A percentile compares a stretch with the other conserved stretches of the same genome.
These are phyloP conservation scores for Hondaea fermentalgiana DNA, from an alignment of 108 stramenopile genomes.

Conservation along the genomic window DNA sequence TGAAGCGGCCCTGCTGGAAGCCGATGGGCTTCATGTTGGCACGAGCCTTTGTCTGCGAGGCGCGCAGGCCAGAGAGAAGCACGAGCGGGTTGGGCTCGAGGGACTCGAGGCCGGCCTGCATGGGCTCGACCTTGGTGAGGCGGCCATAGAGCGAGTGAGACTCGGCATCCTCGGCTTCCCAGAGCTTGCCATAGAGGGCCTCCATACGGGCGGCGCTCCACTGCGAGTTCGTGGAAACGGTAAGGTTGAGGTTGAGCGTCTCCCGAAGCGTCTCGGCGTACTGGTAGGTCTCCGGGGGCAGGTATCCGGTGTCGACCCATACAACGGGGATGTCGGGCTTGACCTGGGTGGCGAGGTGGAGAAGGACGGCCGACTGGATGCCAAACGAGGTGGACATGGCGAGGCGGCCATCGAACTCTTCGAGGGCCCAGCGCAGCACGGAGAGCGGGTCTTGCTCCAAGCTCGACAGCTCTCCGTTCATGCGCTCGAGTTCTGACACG, in stretches of 20 bases:
- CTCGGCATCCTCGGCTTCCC: not conserved
- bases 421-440: not conserved
- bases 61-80: constrained; percentile 1
- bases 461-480: not conserved
- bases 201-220: constrained; percentile 9
- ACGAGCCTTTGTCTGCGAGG: not conserved
- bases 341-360: not conserved
- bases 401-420: not conserved
- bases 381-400: constrained; percentile 16
- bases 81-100: constrained; percentile 13
- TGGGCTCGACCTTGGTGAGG: not conserved
- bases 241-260: not conserved
- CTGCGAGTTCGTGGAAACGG: not conserved
- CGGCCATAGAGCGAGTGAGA: not conserved
- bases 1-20: constrained; percentile 19
- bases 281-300: not conserved
- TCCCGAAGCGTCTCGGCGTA: not conserved
- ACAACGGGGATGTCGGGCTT: constrained; percentile 15
- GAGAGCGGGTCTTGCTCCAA: not conserved
- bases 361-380: not conserved
- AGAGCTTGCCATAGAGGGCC: constrained; percentile 16
- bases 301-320: constrained; percentile 17
- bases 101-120: not conserved
- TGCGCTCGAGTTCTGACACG: not conserved
- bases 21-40: not conserved